Base-by-base conservation (phyloP, 768 basidiomycete species). In the Boletus sp. region DNA sequence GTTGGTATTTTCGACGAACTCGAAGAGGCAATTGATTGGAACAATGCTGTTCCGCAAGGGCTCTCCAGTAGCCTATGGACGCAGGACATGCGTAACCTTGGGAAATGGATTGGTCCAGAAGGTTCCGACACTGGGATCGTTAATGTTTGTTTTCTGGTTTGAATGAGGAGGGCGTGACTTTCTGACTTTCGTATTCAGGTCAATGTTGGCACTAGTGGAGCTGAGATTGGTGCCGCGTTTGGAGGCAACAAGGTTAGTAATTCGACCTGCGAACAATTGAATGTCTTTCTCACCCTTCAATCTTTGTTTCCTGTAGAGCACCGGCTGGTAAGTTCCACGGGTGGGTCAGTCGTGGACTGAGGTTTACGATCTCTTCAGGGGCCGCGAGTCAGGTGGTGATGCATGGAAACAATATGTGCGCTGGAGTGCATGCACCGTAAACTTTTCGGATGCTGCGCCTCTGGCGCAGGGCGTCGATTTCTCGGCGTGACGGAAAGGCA, bases 321-420 rank as follows among this genome's bases (percentile, higher is more conserved):
- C 89, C 47, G 90, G 90, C 59, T 91, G 89, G 87, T 87, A 70
- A 72, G 82, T 76, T 42, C 15, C 44, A 53, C 30, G 17, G 33
- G 30, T 59, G 21, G 30, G 50, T 51, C 29, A 21, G 35, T 34
- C 38, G 34, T 63, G 55, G 53, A 64, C 59, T 61, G 61, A 52
- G 32, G 47, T 63, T 66, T 37, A 69, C 34, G 35, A 40, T 50
- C 39, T 33, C 63, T 56, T 29, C 60, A 88, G 88, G 93, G 96
- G 96, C 19, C 84, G 96, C 46, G 96, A 98, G 75, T 93, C 91
- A 7, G 96, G 96, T 37, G 95, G 95, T 49, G 96, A 98, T 71
- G 89, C 95, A n/a, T 98, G 96, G 96, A 94, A 95, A 70, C 91
- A 96, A 71, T 94, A 94, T 62, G 89, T 94, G 38, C 83, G 92